Evolutionary conservation across 2,329 filamentous ascomycete species (phyloP), one percentile per base, ranked within the genome.

Genomic region (Claviceps africana): DNA sequence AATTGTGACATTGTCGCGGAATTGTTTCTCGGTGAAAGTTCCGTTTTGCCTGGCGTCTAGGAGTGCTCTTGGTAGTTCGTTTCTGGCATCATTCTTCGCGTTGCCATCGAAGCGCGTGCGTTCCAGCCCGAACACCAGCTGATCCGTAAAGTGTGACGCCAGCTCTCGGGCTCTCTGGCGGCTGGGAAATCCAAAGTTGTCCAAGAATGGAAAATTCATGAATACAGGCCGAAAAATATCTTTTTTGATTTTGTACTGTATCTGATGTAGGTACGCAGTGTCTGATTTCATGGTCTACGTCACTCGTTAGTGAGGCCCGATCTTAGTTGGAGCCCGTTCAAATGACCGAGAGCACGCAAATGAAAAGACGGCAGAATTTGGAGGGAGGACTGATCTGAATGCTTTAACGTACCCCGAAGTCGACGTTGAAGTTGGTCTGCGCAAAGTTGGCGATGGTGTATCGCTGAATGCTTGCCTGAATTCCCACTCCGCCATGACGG

Each of bases 1-100:
- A 15, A 71, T 64, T 37, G 67, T 69, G 19, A 68, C 53, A 43
- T 72, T 72, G 48, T 70, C 65, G 17, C 66, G 62, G 54, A 70
- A 65, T 49, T 71, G 67, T 50, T 65, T 62, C 51, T 70, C 65
- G 7, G 56, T 64, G 37, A 63, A 60, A 17, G 52, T 51, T 4
- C 64, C 62, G 4, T 55, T 50, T 8, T 51, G 39, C 31, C 56
- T 43, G 4, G 62, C 62, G 4, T 47, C 52, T n/a, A 62, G 48
- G n/a, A 64, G 56, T 11, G 56, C 53, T 17, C 45, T 50, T 35
- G 59, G 56, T 5, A 65, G 52, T 37, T 25, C 33, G 21, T 17
- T 21, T 4, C 17, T 43, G 10, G 22, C 17, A 30, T 44, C 22
- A 39, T 44, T n/a, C 9, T 8, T 15, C 11, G 43, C 7, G 7